Base-by-base conservation (phyloP, 352 stramenopile species). In the Hyaloperonospora arabidopsidis region DNA sequence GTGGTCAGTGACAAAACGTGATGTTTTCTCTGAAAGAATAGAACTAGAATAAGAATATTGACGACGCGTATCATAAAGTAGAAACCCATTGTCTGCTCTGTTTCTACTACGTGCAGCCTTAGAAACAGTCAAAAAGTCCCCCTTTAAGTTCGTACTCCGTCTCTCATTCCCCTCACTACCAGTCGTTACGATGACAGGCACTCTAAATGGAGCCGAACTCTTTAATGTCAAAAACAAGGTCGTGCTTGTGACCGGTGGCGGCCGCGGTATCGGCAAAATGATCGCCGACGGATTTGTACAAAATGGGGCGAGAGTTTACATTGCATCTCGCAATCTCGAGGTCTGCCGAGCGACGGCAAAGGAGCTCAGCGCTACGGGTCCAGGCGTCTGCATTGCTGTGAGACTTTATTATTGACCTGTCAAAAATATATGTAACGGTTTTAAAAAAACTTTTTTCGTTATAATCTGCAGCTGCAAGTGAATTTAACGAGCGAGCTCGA, bases 251-350 rank as follows among this genome's bases (percentile, higher is more conserved):
- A 98, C 93, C n/a, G 95, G 95, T 49, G 93, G 93, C 40, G 91
- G 84, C 22, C 76, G 88, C 36, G 95, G 95, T 28, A 97, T 98
- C 64, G 95, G 95, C 46, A 80, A 86, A 52, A 98, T 98, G 93
- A 97, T 98, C 56, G 89, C 93, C 46, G 86, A 94, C 57, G 88
- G 87, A 15, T 98, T 97, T 68, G 79, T 91, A 18, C 62, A 77
- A 40, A 96, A 96, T 52, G 86, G 87, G 51, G 89, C 89, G 43
- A 97, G 88, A 58, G 93, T 98, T 5, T 89, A 97, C 52, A 86
- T 98, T 40, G 92, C 86, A 0, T 95, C 80, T 46, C 87, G 92
- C 19, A 84, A 84, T 52, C 62, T 86, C 54, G 80, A 93, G 35
- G 84, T 74, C 19, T 97, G 84, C 54, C 43, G 79, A 32, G 64